Evolutionary conservation across 2,329 filamentous ascomycete species (phyloP).

Genomic region (Monilinia aucupariae): DNA sequence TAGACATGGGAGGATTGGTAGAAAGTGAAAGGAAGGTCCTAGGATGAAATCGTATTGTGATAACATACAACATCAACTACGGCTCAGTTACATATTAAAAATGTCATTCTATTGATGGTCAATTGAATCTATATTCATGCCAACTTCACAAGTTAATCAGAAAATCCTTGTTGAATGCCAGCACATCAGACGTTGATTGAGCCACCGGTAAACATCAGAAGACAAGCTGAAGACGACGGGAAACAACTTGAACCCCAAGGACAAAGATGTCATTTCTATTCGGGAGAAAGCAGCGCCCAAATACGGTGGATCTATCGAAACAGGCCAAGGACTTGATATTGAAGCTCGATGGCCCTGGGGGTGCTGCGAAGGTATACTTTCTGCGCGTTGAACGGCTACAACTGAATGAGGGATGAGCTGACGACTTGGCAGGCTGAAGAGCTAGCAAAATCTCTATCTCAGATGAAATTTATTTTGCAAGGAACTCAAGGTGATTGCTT

Average conservation of each 20-base stretch:
- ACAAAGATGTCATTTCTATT: constrained; percentile 64
- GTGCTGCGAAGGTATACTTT: constrained; percentile 48
- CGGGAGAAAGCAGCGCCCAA: constrained; percentile 55
- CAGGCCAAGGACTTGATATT: constrained; percentile 57
- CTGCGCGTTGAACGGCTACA: background rate
- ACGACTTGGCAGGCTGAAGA: constrained; percentile 65
- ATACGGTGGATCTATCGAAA: constrained; percentile 47
- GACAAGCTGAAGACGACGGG: constrained; percentile 6
- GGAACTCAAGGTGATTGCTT: constrained; percentile 70
- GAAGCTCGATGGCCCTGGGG: constrained; percentile 54
- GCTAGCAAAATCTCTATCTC: constrained; percentile 73
- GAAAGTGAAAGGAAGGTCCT: constrained; percentile 17
- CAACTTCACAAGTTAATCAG: constrained; percentile 10
- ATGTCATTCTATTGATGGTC: constrained; percentile 6
- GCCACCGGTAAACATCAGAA: constrained; percentile 21
- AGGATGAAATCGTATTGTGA: constrained; percentile 15
- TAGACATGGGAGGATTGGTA: background rate
- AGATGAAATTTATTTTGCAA: constrained; percentile 92
- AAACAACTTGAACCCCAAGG: constrained; percentile 17
- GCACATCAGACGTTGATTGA: constrained; percentile 14
- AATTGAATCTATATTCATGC: constrained; percentile 11
- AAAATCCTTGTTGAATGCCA: constrained; percentile 18
- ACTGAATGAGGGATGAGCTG: constrained; percentile 21
- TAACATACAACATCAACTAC: constrained; percentile 6
- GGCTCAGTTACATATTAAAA: constrained; percentile 8